Evolutionary conservation across 257 asterid genomes (phyloP).

Genomic region (Gardenia jasminoides): DNA sequence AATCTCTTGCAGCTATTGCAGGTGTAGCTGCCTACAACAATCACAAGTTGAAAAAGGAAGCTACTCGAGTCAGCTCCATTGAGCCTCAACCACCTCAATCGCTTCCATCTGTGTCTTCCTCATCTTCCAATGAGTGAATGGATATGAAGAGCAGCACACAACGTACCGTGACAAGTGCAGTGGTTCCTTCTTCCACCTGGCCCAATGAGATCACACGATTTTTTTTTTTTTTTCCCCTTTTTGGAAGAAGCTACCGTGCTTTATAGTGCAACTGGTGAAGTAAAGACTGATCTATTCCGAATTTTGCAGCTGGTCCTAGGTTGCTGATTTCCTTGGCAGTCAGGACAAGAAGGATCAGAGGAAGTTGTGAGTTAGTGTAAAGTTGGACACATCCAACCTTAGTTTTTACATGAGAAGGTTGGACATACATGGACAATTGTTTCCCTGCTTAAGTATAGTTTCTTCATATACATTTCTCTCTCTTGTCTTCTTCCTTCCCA

Average conservation of each 20-base stretch:
- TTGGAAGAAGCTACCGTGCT: background rate
- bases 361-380: conserved; percentile 9
- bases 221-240: too few relatives aligned
- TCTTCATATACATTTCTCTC: background rate
- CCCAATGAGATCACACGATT: background rate
- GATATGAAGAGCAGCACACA: background rate
- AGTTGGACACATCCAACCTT: conserved; percentile 6
- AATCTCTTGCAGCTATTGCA: conserved; percentile 65
- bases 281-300: background rate
- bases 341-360: background rate
- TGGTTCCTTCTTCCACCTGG: conserved; percentile 1
- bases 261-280: background rate
- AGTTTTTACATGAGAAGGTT: conserved; percentile 19
- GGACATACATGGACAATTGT: conserved; percentile 8
- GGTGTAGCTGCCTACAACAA: conserved; percentile 96
- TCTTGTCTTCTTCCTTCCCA: background rate
- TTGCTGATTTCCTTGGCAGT: background rate
- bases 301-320: background rate
- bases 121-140: conserved; percentile 31
- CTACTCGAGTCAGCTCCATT: conserved; percentile 44
- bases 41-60: conserved; percentile 81
- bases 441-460: background rate
- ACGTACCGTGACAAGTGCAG: conserved; percentile 6
- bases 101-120: conserved; percentile 39
- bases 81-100: conserved; percentile 39